Evolutionary conservation across 2,329 filamentous ascomycete species (phyloP), one percentile per base, ranked within the genome.

Genomic region (Tolypocladium sp.): DNA sequence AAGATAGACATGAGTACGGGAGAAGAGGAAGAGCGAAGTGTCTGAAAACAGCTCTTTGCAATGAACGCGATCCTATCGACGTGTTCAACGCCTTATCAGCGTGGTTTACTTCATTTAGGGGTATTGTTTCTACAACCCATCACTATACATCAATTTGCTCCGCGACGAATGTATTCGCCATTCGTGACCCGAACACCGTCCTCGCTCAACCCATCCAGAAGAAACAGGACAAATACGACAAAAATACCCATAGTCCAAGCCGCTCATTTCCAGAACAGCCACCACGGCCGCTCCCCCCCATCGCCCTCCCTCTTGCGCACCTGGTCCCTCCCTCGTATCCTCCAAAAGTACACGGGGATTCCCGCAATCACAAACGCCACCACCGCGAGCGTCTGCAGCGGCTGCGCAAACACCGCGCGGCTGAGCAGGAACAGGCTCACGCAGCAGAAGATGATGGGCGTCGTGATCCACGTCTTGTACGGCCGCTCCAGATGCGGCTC

Each of bases 391-490:
- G 93, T 96, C 79, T 99, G 92, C 57, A 96, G 67, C 5, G 94
- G 94, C 74, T 96, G 88, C 38, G 92, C 89, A 70, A 99, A 94
- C 17, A 97, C 86, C 4, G 92, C 92, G 56, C 94, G 82, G 69
- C 87, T 92, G 49, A 99, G 82, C 64, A 99, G 74, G 70, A 99
- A 99, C 64, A 99, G 74, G 71, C 91, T 96, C 44, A 99, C 94
- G 70, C 94, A 99, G 81, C 94, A 99, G 72, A 99, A 99, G 59
- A 97, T 93, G 64, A 99, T 93, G 13, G 94, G 94, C 2, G 94
- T 99, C 1, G 88, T 89, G 69, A 99, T 96, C 94, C 93, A 99
- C 3, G 92, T 96, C 71, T 86, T 88, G 75, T 99, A 99, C 0
- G 94, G 93, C 33, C 94, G 79, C 72, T 97, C 92, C 53, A 99